Conservation (phyloP, 805 yeast genomes). For the Pichia eremophila region DNA sequence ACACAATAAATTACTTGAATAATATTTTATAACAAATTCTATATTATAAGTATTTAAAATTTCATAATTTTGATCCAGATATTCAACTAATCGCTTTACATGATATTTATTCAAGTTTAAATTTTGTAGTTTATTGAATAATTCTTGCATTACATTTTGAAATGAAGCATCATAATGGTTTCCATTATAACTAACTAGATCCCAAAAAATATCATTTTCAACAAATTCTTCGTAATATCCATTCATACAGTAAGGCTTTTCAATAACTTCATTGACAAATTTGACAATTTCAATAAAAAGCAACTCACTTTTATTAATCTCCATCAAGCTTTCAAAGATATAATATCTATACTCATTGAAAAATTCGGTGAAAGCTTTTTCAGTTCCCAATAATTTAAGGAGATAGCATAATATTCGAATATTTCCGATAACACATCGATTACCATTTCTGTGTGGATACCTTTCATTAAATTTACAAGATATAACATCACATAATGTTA, state of each 20-base stretch:
- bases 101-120: conserved; percentile 6
- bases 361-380: conserved; percentile 8
- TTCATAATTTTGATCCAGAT: conserved; percentile 14
- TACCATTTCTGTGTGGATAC: conserved; percentile 3
- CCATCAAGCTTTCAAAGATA: conserved; percentile 10
- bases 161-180: not conserved
- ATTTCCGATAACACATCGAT: conserved; percentile 15
- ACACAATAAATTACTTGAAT: conserved; percentile 42
- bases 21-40: conserved; percentile 36
- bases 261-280: conserved; percentile 9
- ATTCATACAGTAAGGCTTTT: conserved; percentile 7
- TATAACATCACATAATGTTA: conserved; percentile 14
- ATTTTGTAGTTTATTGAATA: conserved; percentile 15
- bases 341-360: conserved; percentile 11
- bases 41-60: conserved; percentile 13
- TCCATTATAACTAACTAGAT: conserved; percentile 4
- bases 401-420: conserved; percentile 11
- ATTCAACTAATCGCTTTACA: conserved; percentile 8
- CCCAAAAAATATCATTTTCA: conserved; percentile 11
- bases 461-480: conserved; percentile 3
- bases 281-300: conserved; percentile 12
- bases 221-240: conserved; percentile 7
- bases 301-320: conserved; percentile 7
- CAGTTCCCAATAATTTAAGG: conserved; percentile 7
- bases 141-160: conserved; percentile 7